A percentile compares a stretch with the other conserved stretches of the same genome.
Evolutionary conservation across 2,329 filamentous ascomycete genomes (phyloP).

Genomic region (Cadophora luteo-olivacea): DNA sequence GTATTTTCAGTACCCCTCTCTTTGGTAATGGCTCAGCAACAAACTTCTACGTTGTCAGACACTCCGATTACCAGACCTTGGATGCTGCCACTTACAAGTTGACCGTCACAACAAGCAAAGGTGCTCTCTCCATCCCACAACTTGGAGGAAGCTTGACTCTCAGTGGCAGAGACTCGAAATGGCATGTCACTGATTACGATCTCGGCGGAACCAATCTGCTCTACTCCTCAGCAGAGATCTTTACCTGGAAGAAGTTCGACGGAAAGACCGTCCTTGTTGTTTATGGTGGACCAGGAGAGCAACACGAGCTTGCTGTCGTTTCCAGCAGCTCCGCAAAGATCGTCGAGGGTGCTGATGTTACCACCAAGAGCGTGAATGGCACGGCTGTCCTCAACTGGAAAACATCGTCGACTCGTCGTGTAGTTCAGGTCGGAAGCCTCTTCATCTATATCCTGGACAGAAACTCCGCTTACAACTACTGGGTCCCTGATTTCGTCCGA

Average conservation of each 20-base stretch:
- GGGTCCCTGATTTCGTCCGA: slow-evolving; percentile 63
- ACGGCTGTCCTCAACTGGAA: slow-evolving; percentile 60
- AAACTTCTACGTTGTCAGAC: slow-evolving; percentile 71
- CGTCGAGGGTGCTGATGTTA: slow-evolving; percentile 42
- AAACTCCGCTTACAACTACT: slow-evolving; percentile 72
- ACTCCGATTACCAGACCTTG: slow-evolving; percentile 67
- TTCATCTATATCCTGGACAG: slow-evolving; percentile 56
- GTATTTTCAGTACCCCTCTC: slow-evolving; percentile 62
- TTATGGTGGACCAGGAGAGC: slow-evolving; percentile 67
- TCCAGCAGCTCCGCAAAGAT: slow-evolving; percentile 43
- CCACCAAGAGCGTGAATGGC: slow-evolving; percentile 48
- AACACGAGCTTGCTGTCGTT: slow-evolving; percentile 65
- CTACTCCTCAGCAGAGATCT: slow-evolving; percentile 74
- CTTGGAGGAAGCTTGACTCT: slow-evolving; percentile 62
- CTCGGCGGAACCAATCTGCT: slow-evolving; percentile 64
- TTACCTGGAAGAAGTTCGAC: slow-evolving; percentile 70
- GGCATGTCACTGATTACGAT: slow-evolving; percentile 67
- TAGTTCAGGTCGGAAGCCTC: slow-evolving; percentile 53
- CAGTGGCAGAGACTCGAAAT: slow-evolving; percentile 69
- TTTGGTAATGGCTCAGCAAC: slow-evolving; percentile 58
- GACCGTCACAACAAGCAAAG: slow-evolving; percentile 64
- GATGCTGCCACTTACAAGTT: slow-evolving; percentile 67
- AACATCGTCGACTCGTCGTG: slow-evolving; percentile 57
- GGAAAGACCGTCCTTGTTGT: slow-evolving; percentile 66
- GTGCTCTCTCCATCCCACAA: slow-evolving; percentile 64